Percentiles rank a stretch among this genome's conserved stretches.
phyloP scores from a whole-genome alignment of 768 basidiomycete species.

The Tulasnella calospora region DNA sequence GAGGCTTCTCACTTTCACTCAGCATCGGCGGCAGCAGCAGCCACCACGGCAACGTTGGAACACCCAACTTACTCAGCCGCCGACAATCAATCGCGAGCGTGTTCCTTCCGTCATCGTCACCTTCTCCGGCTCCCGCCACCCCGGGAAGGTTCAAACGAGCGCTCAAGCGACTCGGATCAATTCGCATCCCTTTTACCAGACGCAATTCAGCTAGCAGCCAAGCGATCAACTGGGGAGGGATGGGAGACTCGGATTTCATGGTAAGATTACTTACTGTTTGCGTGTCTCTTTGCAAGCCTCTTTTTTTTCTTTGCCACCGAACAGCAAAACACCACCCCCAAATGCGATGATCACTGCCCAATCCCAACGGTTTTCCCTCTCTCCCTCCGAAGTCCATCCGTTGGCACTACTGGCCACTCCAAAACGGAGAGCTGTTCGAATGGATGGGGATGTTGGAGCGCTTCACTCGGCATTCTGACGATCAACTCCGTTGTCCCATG shows the following conservation, averaged over 20 bases:
- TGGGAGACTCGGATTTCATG: slow-evolving; percentile 22
- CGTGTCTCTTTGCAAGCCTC: background rate
- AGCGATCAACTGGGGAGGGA: background rate
- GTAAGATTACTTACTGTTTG: background rate
- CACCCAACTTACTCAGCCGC: slow-evolving; percentile 10
- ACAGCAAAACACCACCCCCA: too few relatives aligned
- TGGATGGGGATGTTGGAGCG: background rate
- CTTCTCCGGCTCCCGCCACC: background rate
- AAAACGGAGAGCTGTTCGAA: background rate
- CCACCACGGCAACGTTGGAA: background rate
- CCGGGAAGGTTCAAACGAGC: slow-evolving; percentile 12
- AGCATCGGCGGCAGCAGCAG: background rate
- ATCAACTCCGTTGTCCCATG: background rate
- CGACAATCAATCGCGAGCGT: slow-evolving; percentile 19
- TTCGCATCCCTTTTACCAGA: background rate
- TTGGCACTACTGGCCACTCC: background rate
- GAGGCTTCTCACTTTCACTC: slow-evolving; percentile 18
- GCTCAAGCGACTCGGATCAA: background rate
- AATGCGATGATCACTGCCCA: too few relatives aligned
- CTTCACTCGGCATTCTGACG: background rate
- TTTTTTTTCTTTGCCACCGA: background rate
- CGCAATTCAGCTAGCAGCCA: background rate
- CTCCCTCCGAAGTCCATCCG: background rate
- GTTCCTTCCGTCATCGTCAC: background rate
- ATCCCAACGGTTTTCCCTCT: too few relatives aligned